Conservation (phyloP, 306 rosid species). For the Cyamopsis tetragonoloba region DNA sequence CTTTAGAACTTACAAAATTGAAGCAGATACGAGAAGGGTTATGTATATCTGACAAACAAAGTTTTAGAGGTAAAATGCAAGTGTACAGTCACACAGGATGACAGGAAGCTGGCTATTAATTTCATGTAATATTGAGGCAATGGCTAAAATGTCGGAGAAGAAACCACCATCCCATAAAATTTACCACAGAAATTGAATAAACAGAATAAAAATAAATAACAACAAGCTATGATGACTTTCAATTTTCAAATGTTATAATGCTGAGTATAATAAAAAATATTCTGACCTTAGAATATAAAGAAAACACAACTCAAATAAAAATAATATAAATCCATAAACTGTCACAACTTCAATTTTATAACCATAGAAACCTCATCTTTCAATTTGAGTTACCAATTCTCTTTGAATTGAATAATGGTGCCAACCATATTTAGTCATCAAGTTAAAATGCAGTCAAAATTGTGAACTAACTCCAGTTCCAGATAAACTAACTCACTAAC, state of each 20-base stretch:
- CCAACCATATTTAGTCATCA: neutral
- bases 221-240: neutral
- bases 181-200: neutral
- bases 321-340: neutral
- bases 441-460: slow-evolving; percentile 10
- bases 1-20: neutral
- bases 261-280: neutral
- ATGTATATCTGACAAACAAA: neutral
- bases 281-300: neutral
- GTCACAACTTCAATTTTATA: neutral
- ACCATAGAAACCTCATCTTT: neutral
- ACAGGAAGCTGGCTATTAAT: neutral
- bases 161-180: neutral
- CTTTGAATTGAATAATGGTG: neutral
- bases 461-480: slow-evolving; percentile 7
- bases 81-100: no score
- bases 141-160: slow-evolving; percentile 12
- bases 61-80: neutral
- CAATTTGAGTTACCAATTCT: neutral
- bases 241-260: neutral
- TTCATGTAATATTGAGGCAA: slow-evolving; percentile 6
- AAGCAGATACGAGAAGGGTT: neutral
- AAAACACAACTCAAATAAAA: neutral
- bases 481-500: neutral
- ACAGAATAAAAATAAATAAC: neutral